Evolutionary conservation across 164 flowering plant genomes (phyloP).

Genomic region (Chimonanthus praecox): DNA sequence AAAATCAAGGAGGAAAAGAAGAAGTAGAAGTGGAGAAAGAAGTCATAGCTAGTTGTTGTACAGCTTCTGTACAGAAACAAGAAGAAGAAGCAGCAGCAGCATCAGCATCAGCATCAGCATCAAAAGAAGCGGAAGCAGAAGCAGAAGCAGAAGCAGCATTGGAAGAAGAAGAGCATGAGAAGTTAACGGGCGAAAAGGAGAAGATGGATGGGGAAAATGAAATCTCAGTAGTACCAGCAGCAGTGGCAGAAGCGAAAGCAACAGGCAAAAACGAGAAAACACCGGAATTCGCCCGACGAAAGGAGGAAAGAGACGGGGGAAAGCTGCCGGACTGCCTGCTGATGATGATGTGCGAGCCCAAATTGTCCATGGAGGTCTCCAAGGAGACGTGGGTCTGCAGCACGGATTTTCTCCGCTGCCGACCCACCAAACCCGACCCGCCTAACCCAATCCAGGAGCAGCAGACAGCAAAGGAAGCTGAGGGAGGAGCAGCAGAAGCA

Average conservation of each 20-base stretch:
- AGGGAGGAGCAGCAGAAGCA: constrained; percentile 18
- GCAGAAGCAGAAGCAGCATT: background rate
- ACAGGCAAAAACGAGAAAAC: background rate
- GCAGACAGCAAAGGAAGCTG: constrained; percentile 23
- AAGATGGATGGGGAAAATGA: background rate
- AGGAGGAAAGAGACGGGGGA: background rate
- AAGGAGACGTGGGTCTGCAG: constrained; percentile 96
- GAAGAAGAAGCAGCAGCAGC: background rate
- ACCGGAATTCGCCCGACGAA: background rate
- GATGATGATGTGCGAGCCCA: constrained; percentile 96
- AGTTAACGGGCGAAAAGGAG: constrained; percentile 1
- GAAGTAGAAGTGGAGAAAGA: constrained; percentile 1
- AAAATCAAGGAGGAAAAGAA: constrained; percentile 8
- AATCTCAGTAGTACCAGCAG: background rate
- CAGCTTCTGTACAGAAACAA: background rate
- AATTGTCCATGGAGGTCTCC: constrained; percentile 95
- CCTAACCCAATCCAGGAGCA: background rate
- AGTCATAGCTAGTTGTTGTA: background rate
- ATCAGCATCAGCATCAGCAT: background rate
- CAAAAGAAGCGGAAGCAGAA: background rate
- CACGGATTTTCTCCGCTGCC: constrained; percentile 67
- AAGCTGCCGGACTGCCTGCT: constrained; percentile 73
- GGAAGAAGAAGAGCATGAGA: constrained; percentile 13
- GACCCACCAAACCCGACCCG: constrained; percentile 23
- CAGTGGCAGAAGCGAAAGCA: background rate